A percentile compares a stretch with the other conserved stretches of the same genome.
phyloP scores from a whole-genome alignment of 2,329 filamentous ascomycete species.

The Pseudocercospora eumusae region DNA sequence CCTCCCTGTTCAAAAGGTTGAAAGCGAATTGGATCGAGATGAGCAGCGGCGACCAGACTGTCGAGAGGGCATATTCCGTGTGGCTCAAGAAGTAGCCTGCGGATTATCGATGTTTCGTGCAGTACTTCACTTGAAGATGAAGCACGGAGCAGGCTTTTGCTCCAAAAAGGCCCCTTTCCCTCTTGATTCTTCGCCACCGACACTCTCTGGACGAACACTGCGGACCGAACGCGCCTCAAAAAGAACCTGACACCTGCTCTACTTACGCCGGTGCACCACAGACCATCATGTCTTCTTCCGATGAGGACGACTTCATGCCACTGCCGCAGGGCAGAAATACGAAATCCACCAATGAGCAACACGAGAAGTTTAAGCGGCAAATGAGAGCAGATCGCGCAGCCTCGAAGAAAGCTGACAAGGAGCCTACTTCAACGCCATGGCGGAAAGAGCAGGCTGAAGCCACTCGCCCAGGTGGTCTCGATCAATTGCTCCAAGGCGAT shows the following conservation, averaged over 20 bases:
- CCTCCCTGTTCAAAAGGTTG: not conserved
- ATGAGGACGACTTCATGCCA: slow-evolving; percentile 5
- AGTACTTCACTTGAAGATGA: not conserved
- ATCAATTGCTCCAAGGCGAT: not conserved
- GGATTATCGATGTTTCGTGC: not conserved
- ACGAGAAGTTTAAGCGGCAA: not conserved
- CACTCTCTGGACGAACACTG: not conserved
- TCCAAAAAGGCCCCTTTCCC: too few relatives aligned
- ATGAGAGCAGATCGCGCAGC: not conserved
- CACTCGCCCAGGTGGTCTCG: not conserved
- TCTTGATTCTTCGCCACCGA: not conserved
- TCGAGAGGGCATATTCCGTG: not conserved
- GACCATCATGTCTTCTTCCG: not conserved
- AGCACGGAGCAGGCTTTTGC: not conserved
- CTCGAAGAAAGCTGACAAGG: not conserved
- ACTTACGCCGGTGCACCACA: too few relatives aligned
- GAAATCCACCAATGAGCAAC: not conserved
- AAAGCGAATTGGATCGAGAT: not conserved
- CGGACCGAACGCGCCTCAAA: too few relatives aligned
- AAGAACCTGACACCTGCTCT: too few relatives aligned
- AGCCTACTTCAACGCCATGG: not conserved
- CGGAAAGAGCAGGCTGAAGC: not conserved
- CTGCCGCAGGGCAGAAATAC: not conserved
- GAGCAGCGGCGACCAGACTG: not conserved
- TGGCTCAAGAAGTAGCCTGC: not conserved